phyloP scores from a whole-genome alignment of 495 filamentous ascomycete genomes.

The Aspergillus haitiensis region DNA sequence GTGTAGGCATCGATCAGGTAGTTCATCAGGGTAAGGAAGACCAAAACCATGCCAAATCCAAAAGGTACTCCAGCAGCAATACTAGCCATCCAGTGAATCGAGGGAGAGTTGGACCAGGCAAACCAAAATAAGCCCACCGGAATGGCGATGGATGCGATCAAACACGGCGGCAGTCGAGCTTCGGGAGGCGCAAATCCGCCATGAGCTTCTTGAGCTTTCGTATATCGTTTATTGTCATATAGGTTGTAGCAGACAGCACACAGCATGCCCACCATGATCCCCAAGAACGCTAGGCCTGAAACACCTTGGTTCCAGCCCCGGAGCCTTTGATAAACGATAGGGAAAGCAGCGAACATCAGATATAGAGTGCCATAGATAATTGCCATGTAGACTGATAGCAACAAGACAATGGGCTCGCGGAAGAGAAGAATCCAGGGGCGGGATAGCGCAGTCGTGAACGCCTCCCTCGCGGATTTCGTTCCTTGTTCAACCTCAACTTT shows the following conservation, averaged over 20 bases:
- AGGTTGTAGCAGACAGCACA: conserved; percentile 42
- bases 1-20: conserved; percentile 70
- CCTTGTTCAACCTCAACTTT: conserved; percentile 45
- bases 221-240: conserved; percentile 34
- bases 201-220: conserved; percentile 12
- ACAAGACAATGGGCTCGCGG: conserved; percentile 58
- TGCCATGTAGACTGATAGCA: conserved; percentile 64
- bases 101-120: conserved; percentile 58
- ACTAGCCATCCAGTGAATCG: conserved; percentile 59
- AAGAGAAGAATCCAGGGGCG: conserved; percentile 56
- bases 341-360: conserved; percentile 70
- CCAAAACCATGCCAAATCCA: conserved; percentile 61
- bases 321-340: conserved; percentile 66
- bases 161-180: conserved; percentile 28
- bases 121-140: conserved; percentile 52
- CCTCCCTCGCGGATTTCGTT: conserved; percentile 30
- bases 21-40: conserved; percentile 63
- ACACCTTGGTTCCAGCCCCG: conserved; percentile 66
- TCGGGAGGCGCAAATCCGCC: conserved; percentile 32
- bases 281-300: conserved; percentile 65
- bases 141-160: conserved; percentile 29
- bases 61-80: conserved; percentile 60
- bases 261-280: conserved; percentile 71
- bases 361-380: conserved; percentile 67
- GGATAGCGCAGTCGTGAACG: conserved; percentile 45